Evolutionary conservation across 306 rosid genomes (phyloP).

Genomic region (Prunus dulcis): DNA sequence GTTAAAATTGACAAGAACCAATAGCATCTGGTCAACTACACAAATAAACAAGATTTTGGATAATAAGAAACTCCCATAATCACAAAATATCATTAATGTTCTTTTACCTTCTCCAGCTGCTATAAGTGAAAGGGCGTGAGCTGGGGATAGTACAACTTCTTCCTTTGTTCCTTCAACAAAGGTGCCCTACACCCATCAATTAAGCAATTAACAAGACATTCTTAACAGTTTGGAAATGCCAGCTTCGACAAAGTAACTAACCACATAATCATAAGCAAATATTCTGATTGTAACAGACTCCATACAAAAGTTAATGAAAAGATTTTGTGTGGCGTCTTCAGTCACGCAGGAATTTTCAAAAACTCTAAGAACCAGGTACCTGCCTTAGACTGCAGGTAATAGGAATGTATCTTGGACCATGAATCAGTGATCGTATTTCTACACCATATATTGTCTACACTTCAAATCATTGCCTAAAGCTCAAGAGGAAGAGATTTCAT

Average conservation of each 20-base stretch:
- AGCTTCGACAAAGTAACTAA: constrained; percentile 12
- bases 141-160: constrained; percentile 98
- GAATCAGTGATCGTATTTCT: too few relatives aligned
- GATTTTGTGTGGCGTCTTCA: not conserved
- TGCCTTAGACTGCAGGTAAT: not conserved
- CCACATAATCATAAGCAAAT: not conserved
- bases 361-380: not conserved
- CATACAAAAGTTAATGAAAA: not conserved
- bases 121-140: constrained; percentile 95
- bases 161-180: constrained; percentile 97
- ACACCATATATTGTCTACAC: not conserved
- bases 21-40: constrained; percentile 15
- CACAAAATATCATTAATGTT: constrained; percentile 10
- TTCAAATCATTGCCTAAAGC: constrained; percentile 10
- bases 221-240: not conserved
- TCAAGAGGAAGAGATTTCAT: constrained; percentile 6
- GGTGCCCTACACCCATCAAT: constrained; percentile 66
- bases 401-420: not conserved
- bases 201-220: constrained; percentile 18
- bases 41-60: constrained; percentile 5
- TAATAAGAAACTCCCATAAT: not conserved
- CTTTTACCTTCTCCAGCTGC: constrained; percentile 98
- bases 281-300: not conserved
- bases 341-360: not conserved
- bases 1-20: constrained; percentile 17